These are phyloP conservation scores for Gossypioides kirkii DNA, from an alignment of 345 rosid species.

Conservation along the genomic window DNA sequence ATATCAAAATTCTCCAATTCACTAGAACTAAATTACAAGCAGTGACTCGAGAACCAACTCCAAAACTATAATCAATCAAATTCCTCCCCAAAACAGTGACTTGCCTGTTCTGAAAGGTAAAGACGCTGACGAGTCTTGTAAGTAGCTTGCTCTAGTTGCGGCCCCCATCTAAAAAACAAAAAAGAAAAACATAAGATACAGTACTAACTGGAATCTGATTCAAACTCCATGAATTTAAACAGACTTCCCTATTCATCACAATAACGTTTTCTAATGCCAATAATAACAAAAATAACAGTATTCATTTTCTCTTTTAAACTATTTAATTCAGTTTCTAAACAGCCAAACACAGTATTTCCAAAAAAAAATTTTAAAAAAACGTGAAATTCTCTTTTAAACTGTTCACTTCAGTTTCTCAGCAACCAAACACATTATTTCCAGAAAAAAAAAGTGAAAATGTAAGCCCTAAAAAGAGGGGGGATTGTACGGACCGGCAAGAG, in stretches of 20 bases:
- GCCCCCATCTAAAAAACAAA: slow-evolving; percentile 51
- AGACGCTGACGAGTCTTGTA: slow-evolving; percentile 67
- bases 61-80: neutral
- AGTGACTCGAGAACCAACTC: neutral
- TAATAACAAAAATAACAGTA: neutral
- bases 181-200: neutral
- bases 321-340: neutral
- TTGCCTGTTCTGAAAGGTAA: slow-evolving; percentile 64
- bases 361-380: neutral
- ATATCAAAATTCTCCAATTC: neutral
- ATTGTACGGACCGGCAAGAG: slow-evolving; percentile 45
- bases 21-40: neutral
- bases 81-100: neutral
- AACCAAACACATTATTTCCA: neutral
- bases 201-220: neutral
- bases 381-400: neutral
- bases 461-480: slow-evolving; percentile 14
- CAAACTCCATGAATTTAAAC: neutral
- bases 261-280: neutral
- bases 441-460: neutral
- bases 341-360: neutral
- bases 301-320: neutral
- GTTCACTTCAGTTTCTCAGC: neutral
- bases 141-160: slow-evolving; percentile 63
- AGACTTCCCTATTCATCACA: neutral